A percentile compares a stretch with the other conserved stretches of the same genome.
Conservation (phyloP, 208 protist species). For the Leishmania arabica region DNA sequence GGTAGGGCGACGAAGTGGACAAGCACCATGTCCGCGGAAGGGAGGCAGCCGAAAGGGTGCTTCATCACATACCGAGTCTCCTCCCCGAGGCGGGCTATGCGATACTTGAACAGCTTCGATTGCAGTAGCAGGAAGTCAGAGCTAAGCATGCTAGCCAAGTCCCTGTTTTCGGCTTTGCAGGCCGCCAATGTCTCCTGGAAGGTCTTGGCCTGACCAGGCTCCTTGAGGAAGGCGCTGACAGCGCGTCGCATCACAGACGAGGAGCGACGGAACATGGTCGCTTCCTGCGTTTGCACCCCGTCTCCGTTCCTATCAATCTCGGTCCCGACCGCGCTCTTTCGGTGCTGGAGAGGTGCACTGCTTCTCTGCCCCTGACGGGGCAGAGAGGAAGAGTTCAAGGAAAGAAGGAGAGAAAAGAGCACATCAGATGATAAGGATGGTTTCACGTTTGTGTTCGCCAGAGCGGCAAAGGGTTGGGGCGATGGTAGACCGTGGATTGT, state of each 20-base stretch:
- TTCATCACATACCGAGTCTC: constrained; percentile 53
- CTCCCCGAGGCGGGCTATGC: constrained; percentile 68
- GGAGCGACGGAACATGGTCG: constrained; percentile 50
- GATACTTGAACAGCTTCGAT: constrained; percentile 71
- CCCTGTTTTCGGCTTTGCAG: constrained; percentile 56
- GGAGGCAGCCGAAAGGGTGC: constrained; percentile 53
- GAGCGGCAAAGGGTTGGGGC: neutral
- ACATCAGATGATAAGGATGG: neutral
- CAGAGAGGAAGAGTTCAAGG: neutral
- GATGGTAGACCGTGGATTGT: neutral
- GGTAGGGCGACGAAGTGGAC: constrained; percentile 45
- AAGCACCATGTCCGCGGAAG: constrained; percentile 34
- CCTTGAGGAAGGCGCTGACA: constrained; percentile 67
- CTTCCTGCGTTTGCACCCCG: neutral
- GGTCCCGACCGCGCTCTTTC: neutral
- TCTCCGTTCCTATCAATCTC: neutral
- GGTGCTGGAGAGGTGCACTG: neutral
- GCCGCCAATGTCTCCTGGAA: constrained; percentile 58
- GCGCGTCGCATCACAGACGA: constrained; percentile 27
- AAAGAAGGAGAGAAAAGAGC: neutral
- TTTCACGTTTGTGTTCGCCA: neutral
- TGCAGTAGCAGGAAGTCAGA: constrained; percentile 74
- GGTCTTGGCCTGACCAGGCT: constrained; percentile 48
- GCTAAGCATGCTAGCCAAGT: constrained; percentile 71
- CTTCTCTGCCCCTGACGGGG: neutral